These are phyloP conservation scores for Phytopythium boreale DNA, from an alignment of 352 stramenopile genomes.

Conservation along the genomic window DNA sequence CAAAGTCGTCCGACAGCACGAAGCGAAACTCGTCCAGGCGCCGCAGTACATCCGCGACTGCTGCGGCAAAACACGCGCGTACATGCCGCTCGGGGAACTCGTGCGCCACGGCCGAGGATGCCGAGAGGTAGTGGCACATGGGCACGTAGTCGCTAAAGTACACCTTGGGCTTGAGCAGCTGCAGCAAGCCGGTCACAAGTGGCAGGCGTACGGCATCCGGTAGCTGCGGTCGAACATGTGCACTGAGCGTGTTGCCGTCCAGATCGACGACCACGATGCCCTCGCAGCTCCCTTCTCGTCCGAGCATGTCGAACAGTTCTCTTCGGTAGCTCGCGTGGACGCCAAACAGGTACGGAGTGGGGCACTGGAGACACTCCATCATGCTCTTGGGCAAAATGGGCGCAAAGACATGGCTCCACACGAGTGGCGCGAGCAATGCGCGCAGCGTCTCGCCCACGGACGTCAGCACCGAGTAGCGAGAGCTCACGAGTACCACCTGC, in stretches of 20 bases:
- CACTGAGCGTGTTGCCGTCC: conserved; percentile 57
- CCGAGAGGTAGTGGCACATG: conserved; percentile 38
- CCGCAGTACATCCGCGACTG: conserved; percentile 46
- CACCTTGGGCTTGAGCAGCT: conserved; percentile 69
- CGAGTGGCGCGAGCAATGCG: conserved; percentile 66
- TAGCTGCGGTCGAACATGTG: conserved; percentile 34
- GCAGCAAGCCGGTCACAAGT: conserved; percentile 45
- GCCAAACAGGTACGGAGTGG: conserved; percentile 85
- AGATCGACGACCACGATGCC: conserved; percentile 74
- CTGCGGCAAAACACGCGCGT: conserved; percentile 52
- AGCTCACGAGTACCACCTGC: conserved; percentile 79
- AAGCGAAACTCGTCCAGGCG: conserved; percentile 79
- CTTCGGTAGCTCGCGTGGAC: conserved; percentile 68
- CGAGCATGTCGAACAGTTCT: conserved; percentile 72
- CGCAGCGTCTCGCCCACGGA: conserved; percentile 77
- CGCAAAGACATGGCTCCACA: conserved; percentile 87
- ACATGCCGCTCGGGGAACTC: conserved; percentile 59
- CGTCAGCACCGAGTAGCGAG: conserved; percentile 76
- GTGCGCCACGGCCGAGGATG: conserved; percentile 17
- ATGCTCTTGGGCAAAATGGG: conserved; percentile 79
- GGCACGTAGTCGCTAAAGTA: conserved; percentile 78
- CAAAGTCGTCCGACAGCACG: conserved; percentile 84
- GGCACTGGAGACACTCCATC: conserved; percentile 81
- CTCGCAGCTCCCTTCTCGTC: conserved; percentile 67
- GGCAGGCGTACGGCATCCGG: conserved; percentile 39